These are phyloP conservation scores for Backusella parvicylindrica DNA, from an alignment of 192 early-diverging fungal genomes.

Conservation along the genomic window DNA sequence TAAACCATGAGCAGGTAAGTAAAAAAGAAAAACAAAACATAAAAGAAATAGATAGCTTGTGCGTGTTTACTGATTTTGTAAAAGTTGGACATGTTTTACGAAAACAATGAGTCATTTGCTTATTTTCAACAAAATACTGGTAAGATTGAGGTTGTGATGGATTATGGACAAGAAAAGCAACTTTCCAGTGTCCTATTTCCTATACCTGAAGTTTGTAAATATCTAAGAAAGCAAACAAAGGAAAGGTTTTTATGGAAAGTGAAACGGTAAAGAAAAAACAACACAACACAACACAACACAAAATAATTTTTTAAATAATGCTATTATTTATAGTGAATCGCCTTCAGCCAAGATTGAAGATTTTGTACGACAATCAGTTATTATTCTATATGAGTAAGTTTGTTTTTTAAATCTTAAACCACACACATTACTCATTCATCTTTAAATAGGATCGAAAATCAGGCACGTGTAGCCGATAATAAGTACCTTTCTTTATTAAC, in stretches of 20 bases:
- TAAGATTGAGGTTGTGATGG: conserved; percentile 27
- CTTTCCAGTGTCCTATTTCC: conserved; percentile 20
- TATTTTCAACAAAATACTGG: conserved; percentile 23
- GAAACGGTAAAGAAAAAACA: conserved; percentile 13
- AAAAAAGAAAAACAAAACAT: not conserved
- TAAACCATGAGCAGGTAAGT: conserved; percentile 11
- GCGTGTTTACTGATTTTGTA: not conserved
- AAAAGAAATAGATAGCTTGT: not conserved
- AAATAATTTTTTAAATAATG: not conserved
- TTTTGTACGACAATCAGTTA: conserved; percentile 19
- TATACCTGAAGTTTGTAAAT: conserved; percentile 25
- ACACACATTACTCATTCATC: not conserved
- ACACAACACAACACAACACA: not conserved
- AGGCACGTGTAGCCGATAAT: conserved; percentile 19
- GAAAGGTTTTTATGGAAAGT: conserved; percentile 27
- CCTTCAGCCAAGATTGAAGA: conserved; percentile 26
- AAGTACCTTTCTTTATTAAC: conserved; percentile 14
- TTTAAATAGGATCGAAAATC: conserved; percentile 13
- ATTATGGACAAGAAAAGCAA: conserved; percentile 28
- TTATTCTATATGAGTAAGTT: conserved; percentile 23
- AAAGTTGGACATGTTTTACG: not conserved
- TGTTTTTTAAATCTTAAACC: too few species aligned
- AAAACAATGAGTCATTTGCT: conserved; percentile 10
- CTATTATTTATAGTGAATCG: conserved; percentile 15
- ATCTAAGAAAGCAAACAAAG: conserved; percentile 19